These are phyloP conservation scores for Phytopythium mirpurense DNA, from an alignment of 352 stramenopile species.

Conservation along the genomic window DNA sequence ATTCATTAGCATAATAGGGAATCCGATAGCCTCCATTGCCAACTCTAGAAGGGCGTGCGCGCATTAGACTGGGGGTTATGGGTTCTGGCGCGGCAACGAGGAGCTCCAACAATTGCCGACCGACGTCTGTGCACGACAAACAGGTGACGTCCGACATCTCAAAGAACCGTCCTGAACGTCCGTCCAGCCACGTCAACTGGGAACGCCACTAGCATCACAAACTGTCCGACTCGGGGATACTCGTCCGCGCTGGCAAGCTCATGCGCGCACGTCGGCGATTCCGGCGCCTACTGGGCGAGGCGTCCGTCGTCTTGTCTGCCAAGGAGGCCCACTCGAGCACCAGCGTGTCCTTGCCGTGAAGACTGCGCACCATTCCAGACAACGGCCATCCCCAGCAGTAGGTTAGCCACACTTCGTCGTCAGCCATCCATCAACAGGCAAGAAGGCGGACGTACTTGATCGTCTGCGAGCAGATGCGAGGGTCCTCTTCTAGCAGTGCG, in stretches of 20 bases:
- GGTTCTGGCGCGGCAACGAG: too few species aligned
- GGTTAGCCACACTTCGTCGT: slow-evolving; percentile 1
- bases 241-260: slow-evolving; percentile 5
- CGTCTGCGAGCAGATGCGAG: slow-evolving; percentile 31
- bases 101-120: too few species aligned
- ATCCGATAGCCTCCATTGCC: neutral
- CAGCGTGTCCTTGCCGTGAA: slow-evolving; percentile 34
- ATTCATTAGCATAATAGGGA: neutral
- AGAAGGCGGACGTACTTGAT: slow-evolving; percentile 29
- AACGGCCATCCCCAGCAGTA: slow-evolving; percentile 9
- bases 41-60: too few species aligned
- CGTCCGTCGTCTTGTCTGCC: slow-evolving; percentile 12
- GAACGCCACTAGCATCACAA: too few species aligned
- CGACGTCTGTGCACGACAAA: too few species aligned
- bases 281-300: neutral
- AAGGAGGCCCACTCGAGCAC: slow-evolving; percentile 61
- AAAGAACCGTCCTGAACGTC: too few species aligned
- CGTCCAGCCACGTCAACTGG: too few species aligned
- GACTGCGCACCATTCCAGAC: slow-evolving; percentile 12
- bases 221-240: too few species aligned
- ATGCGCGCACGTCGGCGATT: slow-evolving; percentile 3
- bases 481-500: slow-evolving; percentile 49
- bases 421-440: neutral
- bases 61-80: too few species aligned
- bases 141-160: too few species aligned